These are phyloP conservation scores for Saccharomyces hybrid DNA, from an alignment of 1,139 yeast genomes.

Conservation along the genomic window DNA sequence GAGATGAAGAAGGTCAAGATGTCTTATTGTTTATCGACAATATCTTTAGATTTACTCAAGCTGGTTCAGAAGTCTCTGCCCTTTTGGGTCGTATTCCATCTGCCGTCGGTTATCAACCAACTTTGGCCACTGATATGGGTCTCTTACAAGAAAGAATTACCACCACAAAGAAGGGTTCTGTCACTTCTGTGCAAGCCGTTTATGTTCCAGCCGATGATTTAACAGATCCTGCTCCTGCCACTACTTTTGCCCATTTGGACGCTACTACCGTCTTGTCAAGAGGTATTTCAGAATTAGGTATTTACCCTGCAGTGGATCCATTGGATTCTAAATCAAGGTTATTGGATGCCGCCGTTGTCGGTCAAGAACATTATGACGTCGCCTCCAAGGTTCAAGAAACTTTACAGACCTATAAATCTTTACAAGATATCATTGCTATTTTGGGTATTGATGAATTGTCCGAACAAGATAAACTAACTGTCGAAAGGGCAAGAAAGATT, in stretches of 20 bases:
- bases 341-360: slow-evolving; percentile 93
- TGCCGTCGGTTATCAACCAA: slow-evolving; percentile 99
- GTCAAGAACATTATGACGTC: slow-evolving; percentile 96
- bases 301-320: slow-evolving; percentile 99
- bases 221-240: slow-evolving; percentile 99
- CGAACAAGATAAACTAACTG: slow-evolving; percentile 96
- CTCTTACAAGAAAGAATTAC: slow-evolving; percentile 99
- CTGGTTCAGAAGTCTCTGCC: slow-evolving; percentile 99
- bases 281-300: slow-evolving; percentile 99
- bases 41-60: slow-evolving; percentile 99
- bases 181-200: slow-evolving; percentile 99
- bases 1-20: slow-evolving; percentile 99
- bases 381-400: slow-evolving; percentile 96
- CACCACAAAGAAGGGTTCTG: slow-evolving; percentile 99
- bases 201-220: slow-evolving; percentile 99
- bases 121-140: slow-evolving; percentile 99
- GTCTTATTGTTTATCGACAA: slow-evolving; percentile 98
- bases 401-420: slow-evolving; percentile 97
- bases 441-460: slow-evolving; percentile 99
- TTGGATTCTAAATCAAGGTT: slow-evolving; percentile 98
- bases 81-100: slow-evolving; percentile 99
- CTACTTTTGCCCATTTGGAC: slow-evolving; percentile 99
- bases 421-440: slow-evolving; percentile 99
- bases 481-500: slow-evolving; percentile 99
- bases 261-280: slow-evolving; percentile 99